Evolutionary conservation across 257 asterid genomes (phyloP).

Genomic region (Salvia miltiorrhiza): DNA sequence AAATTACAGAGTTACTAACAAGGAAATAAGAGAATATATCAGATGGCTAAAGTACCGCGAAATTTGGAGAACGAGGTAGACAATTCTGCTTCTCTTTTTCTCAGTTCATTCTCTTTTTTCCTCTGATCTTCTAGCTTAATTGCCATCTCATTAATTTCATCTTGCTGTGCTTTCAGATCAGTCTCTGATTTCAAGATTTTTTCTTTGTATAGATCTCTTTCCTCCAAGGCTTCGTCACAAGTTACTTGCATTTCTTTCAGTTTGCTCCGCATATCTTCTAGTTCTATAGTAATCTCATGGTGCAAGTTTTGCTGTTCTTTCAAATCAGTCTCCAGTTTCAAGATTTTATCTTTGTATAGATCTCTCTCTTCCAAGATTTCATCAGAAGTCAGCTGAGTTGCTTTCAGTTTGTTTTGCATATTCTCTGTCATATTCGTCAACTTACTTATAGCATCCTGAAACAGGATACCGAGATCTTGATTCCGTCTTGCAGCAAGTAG

Average conservation of each 20-base stretch:
- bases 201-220: slow-evolving; percentile 49
- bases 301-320: slow-evolving; percentile 41
- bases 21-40: background rate
- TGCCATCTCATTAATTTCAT: slow-evolving; percentile 43
- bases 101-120: slow-evolving; percentile 41
- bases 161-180: slow-evolving; percentile 46
- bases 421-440: slow-evolving; percentile 36
- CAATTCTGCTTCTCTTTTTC: slow-evolving; percentile 56
- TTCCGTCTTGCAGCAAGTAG: slow-evolving; percentile 48
- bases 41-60: slow-evolving; percentile 45
- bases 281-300: background rate
- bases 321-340: slow-evolving; percentile 62
- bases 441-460: slow-evolving; percentile 39
- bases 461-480: slow-evolving; percentile 41
- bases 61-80: slow-evolving; percentile 40
- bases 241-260: slow-evolving; percentile 46
- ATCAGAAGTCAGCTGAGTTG: slow-evolving; percentile 40
- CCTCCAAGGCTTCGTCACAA: slow-evolving; percentile 47
- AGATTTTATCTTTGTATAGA: slow-evolving; percentile 37
- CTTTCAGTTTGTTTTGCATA: slow-evolving; percentile 49
- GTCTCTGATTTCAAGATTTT: slow-evolving; percentile 53
- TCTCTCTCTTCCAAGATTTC: slow-evolving; percentile 59
- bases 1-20: slow-evolving; percentile 7
- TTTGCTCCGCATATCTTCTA: slow-evolving; percentile 46
- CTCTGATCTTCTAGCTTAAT: slow-evolving; percentile 45